These are phyloP conservation scores for Vitis cinerea DNA, from an alignment of 164 flowering plant genomes.

Conservation along the genomic window DNA sequence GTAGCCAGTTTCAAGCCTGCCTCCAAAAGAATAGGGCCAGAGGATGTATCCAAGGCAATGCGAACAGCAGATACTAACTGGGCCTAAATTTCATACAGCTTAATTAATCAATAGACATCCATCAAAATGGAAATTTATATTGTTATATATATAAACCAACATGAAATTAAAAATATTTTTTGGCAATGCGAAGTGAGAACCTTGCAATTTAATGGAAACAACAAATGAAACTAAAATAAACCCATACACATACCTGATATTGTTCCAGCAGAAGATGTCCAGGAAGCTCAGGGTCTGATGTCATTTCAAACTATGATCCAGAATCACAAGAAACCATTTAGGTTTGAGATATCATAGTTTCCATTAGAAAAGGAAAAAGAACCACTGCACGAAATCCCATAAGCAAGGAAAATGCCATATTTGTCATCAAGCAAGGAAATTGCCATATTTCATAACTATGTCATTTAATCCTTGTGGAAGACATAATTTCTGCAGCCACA, in stretches of 20 bases:
- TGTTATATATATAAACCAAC: neutral
- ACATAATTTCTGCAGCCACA: no score
- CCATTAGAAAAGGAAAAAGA: no score
- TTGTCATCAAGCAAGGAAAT: neutral
- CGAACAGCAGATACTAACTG: conserved; percentile 96
- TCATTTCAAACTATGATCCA: conserved; percentile 58
- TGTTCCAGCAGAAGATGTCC: conserved; percentile 93
- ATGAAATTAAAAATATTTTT: neutral
- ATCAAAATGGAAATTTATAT: neutral
- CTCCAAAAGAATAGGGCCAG: conserved; percentile 88
- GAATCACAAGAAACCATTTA: conserved; percentile 1
- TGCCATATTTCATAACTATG: neutral
- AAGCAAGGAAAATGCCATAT: no score
- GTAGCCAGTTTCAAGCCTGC: conserved; percentile 92
- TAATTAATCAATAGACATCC: conserved; percentile 16
- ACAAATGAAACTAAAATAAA: neutral
- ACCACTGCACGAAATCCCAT: no score
- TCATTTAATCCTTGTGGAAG: no score
- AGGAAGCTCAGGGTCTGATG: conserved; percentile 89
- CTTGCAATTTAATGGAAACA: neutral
- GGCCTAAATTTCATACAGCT: conserved; percentile 51
- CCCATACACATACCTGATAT: conserved; percentile 66
- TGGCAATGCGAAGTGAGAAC: neutral
- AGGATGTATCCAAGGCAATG: conserved; percentile 66
- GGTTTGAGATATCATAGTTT: no score